Evolutionary conservation across 2,329 filamentous ascomycete species (phyloP).

Genomic region (Didymella pomorum): DNA sequence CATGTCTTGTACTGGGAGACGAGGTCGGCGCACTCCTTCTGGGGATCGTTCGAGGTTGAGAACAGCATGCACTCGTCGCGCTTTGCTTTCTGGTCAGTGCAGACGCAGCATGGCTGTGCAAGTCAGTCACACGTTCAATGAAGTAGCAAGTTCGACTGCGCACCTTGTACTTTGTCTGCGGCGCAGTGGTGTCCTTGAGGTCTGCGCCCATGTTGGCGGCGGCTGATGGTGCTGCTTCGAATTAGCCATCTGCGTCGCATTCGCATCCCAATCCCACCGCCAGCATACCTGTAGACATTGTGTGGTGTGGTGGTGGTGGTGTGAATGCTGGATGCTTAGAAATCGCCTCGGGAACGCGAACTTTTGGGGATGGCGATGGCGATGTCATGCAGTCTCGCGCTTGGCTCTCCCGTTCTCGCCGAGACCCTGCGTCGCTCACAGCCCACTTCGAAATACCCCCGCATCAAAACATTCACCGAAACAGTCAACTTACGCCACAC

Average conservation of each 20-base stretch:
- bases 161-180: constrained; percentile 56
- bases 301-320: constrained; percentile 14
- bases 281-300: constrained; percentile 18
- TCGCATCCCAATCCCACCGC: neutral
- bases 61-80: constrained; percentile 99
- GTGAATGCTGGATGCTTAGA: constrained; percentile 23
- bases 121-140: constrained; percentile 10
- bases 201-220: constrained; percentile 57
- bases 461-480: constrained; percentile 38
- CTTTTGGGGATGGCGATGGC: constrained; percentile 15
- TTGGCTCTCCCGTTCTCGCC: constrained; percentile 21
- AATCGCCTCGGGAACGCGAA: constrained; percentile 18
- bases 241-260: constrained; percentile 3
- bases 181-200: constrained; percentile 52
- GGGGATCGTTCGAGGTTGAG: constrained; percentile 81
- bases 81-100: constrained; percentile 89
- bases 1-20: constrained; percentile 88
- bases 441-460: constrained; percentile 30
- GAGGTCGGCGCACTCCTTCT: constrained; percentile 80
- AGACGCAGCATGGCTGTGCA: constrained; percentile 90
- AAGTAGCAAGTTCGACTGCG: neutral
- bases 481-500: constrained; percentile 18
- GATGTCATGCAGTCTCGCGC: constrained; percentile 19
- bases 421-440: constrained; percentile 3
- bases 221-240: constrained; percentile 37